Evolutionary conservation across 352 stramenopile genomes (phyloP).

Genomic region (Pythium aphanidermatum): DNA sequence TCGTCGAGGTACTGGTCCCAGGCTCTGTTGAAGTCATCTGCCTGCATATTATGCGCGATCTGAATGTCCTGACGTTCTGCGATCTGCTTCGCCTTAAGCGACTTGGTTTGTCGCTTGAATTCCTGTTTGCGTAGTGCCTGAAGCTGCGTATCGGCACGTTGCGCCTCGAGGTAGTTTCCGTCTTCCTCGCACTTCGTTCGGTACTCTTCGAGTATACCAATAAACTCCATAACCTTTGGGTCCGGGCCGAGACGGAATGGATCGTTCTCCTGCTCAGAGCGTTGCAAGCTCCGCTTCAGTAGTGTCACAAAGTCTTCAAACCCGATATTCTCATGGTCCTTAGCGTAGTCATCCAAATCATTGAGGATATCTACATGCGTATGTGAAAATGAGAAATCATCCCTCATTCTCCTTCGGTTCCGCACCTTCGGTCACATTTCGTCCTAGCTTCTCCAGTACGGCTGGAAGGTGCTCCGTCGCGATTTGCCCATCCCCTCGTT

Average conservation of each 20-base stretch:
- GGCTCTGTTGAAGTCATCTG: conserved; percentile 89
- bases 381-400: too few relatives aligned
- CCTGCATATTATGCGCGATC: conserved; percentile 94
- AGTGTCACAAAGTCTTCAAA: conserved; percentile 68
- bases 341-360: conserved; percentile 52
- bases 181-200: conserved; percentile 92
- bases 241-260: conserved; percentile 60
- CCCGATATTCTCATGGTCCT: conserved; percentile 42
- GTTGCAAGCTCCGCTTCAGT: conserved; percentile 35
- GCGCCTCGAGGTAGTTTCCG: conserved; percentile 92
- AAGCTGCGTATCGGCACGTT: conserved; percentile 84
- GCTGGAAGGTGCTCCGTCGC: conserved; percentile 56
- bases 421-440: conserved; percentile 59
- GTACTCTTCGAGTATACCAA: conserved; percentile 92
- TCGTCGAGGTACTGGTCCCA: conserved; percentile 96
- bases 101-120: conserved; percentile 90
- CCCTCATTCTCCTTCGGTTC: too few relatives aligned
- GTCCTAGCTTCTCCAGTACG: conserved; percentile 72
- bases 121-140: conserved; percentile 87
- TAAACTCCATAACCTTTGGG: conserved; percentile 92
- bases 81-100: conserved; percentile 86
- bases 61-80: conserved; percentile 92
- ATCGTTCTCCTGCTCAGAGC: conserved; percentile 39
- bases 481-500: conserved; percentile 49
- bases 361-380: conserved; percentile 53